Base-by-base conservation (phyloP, 768 basidiomycete species). In the Tricholoma furcatifolium region DNA sequence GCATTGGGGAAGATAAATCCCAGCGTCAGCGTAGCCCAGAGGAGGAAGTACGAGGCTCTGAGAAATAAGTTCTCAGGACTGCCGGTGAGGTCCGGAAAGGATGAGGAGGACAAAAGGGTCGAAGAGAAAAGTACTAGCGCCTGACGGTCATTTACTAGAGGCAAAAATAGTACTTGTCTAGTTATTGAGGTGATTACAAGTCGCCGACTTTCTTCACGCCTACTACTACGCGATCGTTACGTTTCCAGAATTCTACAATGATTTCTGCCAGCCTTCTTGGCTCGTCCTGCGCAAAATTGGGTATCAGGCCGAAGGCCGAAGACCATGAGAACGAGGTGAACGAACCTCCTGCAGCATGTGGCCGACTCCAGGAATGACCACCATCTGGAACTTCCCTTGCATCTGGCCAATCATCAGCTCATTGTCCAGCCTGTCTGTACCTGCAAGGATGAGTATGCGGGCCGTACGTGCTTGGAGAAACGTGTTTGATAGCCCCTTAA, bases 321-420 rank as follows among this genome's bases (percentile, higher is more conserved):
- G 15, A 40, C 59, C 6, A 49, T 57, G 47, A 35, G 30, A 40
- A 8, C 32, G 40, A 27, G 11, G n/a, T n/a, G 7, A 7, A 65
- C 81, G 41, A 50, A 93, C 93, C 78, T 98, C 96, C 42, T 98
- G 96, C 20, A 99, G 65, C 74, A 97, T 90, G 64, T 99, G 97
- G 0, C 97, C 96, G 1, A 92, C 91, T 31, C 85, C 84, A 8
- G 84, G 81, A 54, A 96, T 79, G 34, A 99, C 93, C 20, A 81
- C 86, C 67, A 98, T 79, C 70, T 98, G 96, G 70, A 98, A 99
- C 67, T 97, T 98, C 62, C 87, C 91, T 66, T 87, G 92, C 93
- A 96, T 95, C 65, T 95, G 93, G 1, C 89, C 97, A 45, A 98
- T 93, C 88, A 96, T 97, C 42, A 99, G 78, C 59, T 92, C 85